phyloP scores from a whole-genome alignment of 2,329 filamentous ascomycete genomes.

The Calonectria hongkongensis region DNA sequence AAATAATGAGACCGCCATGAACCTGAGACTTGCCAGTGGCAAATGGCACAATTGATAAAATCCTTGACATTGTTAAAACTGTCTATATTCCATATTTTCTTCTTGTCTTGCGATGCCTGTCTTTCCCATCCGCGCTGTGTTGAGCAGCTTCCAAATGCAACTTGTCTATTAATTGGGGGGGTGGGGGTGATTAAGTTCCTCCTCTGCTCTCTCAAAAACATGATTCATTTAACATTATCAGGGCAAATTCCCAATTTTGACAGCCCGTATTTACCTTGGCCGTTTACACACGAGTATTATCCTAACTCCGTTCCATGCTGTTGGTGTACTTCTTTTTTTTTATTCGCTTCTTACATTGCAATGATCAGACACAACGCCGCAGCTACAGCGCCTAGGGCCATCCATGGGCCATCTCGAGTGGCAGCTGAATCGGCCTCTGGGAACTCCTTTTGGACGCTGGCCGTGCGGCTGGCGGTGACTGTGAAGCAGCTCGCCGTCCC shows the following conservation, averaged over 20 bases:
- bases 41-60: not conserved
- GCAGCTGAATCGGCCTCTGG: conserved; percentile 55
- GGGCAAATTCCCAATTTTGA: conserved; percentile 1
- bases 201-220: conserved; percentile 13
- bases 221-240: conserved; percentile 33
- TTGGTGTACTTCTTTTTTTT: conserved; percentile 4
- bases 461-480: conserved; percentile 70
- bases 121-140: conserved; percentile 8
- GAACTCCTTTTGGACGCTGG: conserved; percentile 73
- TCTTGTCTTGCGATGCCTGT: not conserved
- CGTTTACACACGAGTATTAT: conserved; percentile 19
- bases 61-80: conserved; percentile 23
- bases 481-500: conserved; percentile 83
- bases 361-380: conserved; percentile 32
- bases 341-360: conserved; percentile 15
- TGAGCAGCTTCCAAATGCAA: conserved; percentile 23
- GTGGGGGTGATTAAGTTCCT: conserved; percentile 12
- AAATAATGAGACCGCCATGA: conserved; percentile 9
- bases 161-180: conserved; percentile 20
- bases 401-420: conserved; percentile 31
- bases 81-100: not conserved
- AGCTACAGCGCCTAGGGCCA: conserved; percentile 37
- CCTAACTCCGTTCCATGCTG: conserved; percentile 32
- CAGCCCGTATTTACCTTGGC: conserved; percentile 18
- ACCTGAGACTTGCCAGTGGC: not conserved